Percentiles rank a stretch among this genome's conserved stretches.
These are phyloP conservation scores for Prinsepia uniflora DNA, from an alignment of 306 rosid genomes.

Conservation along the genomic window DNA sequence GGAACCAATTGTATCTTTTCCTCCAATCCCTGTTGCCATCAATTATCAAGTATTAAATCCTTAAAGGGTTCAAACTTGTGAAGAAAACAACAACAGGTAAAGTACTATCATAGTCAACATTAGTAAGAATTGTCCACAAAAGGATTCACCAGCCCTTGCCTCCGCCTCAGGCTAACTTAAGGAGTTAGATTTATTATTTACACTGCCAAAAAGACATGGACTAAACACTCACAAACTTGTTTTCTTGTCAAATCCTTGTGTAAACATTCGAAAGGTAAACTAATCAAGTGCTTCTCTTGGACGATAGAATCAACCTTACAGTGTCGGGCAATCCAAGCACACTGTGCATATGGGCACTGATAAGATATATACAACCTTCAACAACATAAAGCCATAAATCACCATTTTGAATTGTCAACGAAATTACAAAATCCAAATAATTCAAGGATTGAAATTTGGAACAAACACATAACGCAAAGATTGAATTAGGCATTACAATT, in stretches of 20 bases:
- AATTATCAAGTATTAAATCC: background rate
- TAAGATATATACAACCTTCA: slow-evolving; percentile 79
- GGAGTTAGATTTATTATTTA: too few species aligned
- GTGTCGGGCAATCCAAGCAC: slow-evolving; percentile 78
- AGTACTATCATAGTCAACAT: too few species aligned
- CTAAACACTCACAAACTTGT: background rate
- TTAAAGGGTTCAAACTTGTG: too few species aligned
- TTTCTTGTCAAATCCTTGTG: too few species aligned
- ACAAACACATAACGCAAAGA: background rate
- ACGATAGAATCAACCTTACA: slow-evolving; percentile 52
- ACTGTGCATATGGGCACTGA: slow-evolving; percentile 81
- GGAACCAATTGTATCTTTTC: slow-evolving; percentile 64
- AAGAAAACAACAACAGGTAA: too few species aligned
- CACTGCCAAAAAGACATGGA: background rate
- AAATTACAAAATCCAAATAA: slow-evolving; percentile 6
- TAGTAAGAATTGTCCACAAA: too few species aligned
- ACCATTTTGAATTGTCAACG: slow-evolving; percentile 11
- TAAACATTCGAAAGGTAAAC: background rate
- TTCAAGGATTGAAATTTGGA: background rate
- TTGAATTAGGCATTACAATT: too few species aligned
- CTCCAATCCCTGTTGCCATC: slow-evolving; percentile 61
- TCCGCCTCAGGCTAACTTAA: too few species aligned
- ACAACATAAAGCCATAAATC: slow-evolving; percentile 10
- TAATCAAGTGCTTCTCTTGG: background rate
- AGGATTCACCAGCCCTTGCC: too few species aligned